A percentile compares a stretch with the other conserved stretches of the same genome.
phyloP scores from a whole-genome alignment of 2,329 filamentous ascomycete species.

The Chaetoscypha palmicola region DNA sequence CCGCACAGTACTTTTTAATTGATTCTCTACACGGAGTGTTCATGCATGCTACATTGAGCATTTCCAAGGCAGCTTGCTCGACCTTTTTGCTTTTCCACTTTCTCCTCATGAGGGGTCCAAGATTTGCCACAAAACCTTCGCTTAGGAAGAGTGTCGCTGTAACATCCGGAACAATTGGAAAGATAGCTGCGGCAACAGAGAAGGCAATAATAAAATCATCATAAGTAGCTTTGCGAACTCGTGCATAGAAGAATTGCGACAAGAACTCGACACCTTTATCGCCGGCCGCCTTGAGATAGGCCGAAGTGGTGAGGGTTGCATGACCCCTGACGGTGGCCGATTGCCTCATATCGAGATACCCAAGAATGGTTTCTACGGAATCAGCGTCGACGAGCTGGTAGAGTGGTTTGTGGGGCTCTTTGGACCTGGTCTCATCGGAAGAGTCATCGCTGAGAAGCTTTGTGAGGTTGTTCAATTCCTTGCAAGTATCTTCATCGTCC shows the following conservation, averaged over 20 bases:
- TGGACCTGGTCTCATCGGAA: conserved; percentile 17
- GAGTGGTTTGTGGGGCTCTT: conserved; percentile 32
- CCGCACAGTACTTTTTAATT: conserved; percentile 74
- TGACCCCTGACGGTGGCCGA: conserved; percentile 68
- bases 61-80: conserved; percentile 77
- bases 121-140: conserved; percentile 73
- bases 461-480: conserved; percentile 51
- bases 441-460: conserved; percentile 49
- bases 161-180: conserved; percentile 73
- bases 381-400: conserved; percentile 59
- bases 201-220: conserved; percentile 89
- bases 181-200: conserved; percentile 82
- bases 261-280: conserved; percentile 65
- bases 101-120: conserved; percentile 69
- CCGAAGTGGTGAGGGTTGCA: conserved; percentile 73
- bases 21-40: conserved; percentile 75
- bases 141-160: conserved; percentile 76
- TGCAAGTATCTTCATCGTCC: conserved; percentile 66
- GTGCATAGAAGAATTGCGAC: conserved; percentile 65
- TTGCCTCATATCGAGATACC: conserved; percentile 78
- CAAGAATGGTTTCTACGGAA: conserved; percentile 77
- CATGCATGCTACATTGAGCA: conserved; percentile 88
- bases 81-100: conserved; percentile 81
- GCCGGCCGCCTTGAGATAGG: conserved; percentile 71
- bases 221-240: conserved; percentile 66